These are phyloP conservation scores for Xylaria digitata DNA, from an alignment of 2,329 filamentous ascomycete genomes.

Conservation along the genomic window DNA sequence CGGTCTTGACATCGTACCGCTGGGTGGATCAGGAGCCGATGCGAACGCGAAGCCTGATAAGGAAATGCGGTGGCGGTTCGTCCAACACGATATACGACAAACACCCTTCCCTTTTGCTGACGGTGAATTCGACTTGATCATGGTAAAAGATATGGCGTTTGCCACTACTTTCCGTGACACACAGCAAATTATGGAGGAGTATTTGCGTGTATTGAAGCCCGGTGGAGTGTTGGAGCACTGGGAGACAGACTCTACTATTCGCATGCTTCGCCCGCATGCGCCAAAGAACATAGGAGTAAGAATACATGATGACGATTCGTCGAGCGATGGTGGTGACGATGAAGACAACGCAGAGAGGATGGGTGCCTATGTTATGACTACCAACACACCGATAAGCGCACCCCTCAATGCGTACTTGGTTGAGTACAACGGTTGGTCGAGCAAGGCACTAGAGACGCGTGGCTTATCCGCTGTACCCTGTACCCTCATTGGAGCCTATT, in stretches of 20 bases:
- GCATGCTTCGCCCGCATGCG: constrained; percentile 83
- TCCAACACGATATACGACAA: constrained; percentile 85
- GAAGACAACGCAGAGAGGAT: constrained; percentile 73
- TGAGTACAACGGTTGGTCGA: constrained; percentile 86
- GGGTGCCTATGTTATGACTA: constrained; percentile 83
- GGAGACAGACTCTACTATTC: constrained; percentile 87
- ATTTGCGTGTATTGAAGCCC: constrained; percentile 78
- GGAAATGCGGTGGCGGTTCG: constrained; percentile 88
- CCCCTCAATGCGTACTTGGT: constrained; percentile 84
- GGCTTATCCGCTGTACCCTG: constrained; percentile 81
- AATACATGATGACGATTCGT: constrained; percentile 47
- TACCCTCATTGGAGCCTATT: constrained; percentile 77
- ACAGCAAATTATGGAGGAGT: constrained; percentile 73
- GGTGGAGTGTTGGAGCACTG: constrained; percentile 87
- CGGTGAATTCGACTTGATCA: constrained; percentile 86
- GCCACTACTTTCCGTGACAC: constrained; percentile 70
- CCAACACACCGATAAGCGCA: constrained; percentile 83
- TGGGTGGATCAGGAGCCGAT: constrained; percentile 63
- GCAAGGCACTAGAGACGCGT: constrained; percentile 77
- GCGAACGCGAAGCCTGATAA: constrained; percentile 66
- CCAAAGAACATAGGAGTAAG: constrained; percentile 51
- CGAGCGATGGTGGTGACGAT: constrained; percentile 62
- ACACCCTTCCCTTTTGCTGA: constrained; percentile 81
- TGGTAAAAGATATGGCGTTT: constrained; percentile 85
- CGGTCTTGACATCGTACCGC: constrained; percentile 82